Conservation (phyloP, 345 rosid species). For the Sisymbrium irio region DNA sequence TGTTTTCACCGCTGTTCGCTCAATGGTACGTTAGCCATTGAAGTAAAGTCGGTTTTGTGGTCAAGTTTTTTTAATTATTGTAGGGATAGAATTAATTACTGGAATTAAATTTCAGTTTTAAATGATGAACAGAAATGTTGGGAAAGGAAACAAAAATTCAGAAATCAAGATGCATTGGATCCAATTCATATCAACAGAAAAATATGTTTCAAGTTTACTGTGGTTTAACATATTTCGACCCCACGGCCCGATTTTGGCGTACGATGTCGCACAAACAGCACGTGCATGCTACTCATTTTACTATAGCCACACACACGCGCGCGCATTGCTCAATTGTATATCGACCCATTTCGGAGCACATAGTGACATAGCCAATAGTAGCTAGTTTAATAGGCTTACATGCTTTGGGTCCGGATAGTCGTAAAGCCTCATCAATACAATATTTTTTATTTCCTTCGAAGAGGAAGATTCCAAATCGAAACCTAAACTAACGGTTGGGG, state of each 20-base stretch:
- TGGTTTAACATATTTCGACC: constrained; percentile 22
- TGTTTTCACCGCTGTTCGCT: background rate
- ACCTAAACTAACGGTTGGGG: background rate
- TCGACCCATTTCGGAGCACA: background rate
- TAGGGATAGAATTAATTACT: background rate
- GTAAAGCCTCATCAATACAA: background rate
- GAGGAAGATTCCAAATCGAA: background rate
- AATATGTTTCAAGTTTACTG: constrained; percentile 3
- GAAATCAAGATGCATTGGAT: constrained; percentile 28
- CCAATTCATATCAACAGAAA: constrained; percentile 17
- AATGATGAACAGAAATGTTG: background rate
- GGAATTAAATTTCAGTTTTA: background rate
- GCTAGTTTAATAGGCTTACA: constrained; percentile 8
- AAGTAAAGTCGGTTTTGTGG: background rate
- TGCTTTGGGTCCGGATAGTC: background rate
- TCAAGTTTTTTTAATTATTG: background rate
- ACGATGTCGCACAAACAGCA: constrained; percentile 27
- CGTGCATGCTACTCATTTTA: constrained; percentile 12
- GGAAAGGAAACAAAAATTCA: constrained; percentile 7
- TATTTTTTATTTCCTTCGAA: background rate
- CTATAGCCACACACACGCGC: constrained; percentile 4
- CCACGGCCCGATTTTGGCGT: constrained; percentile 28
- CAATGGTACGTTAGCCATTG: background rate
- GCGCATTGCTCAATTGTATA: constrained; percentile 20
- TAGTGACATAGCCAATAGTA: constrained; percentile 20